phyloP scores from a whole-genome alignment of 2,329 filamentous ascomycete genomes.

The Clonostachys rhizophaga region DNA sequence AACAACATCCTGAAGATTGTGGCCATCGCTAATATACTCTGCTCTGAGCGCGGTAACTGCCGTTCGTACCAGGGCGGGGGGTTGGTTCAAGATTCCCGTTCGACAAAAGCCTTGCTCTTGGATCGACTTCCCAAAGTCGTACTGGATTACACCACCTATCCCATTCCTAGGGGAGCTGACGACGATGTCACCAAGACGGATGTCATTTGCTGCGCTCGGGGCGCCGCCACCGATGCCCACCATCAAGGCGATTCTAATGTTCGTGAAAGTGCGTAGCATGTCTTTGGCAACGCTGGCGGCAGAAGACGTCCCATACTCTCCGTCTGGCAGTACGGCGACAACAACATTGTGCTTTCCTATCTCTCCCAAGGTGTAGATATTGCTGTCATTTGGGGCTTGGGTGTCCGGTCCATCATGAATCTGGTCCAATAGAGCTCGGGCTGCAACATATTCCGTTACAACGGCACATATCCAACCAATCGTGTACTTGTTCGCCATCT shows the following conservation, averaged over 20 bases:
- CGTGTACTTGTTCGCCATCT: slow-evolving; percentile 8
- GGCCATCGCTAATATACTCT: slow-evolving; percentile 8
- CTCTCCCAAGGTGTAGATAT: slow-evolving; percentile 17
- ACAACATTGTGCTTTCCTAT: slow-evolving; percentile 23
- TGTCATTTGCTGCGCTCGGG: slow-evolving; percentile 7
- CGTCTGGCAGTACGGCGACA: slow-evolving; percentile 16
- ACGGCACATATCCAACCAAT: slow-evolving; percentile 19
- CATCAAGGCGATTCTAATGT: slow-evolving; percentile 10
- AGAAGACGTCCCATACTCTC: slow-evolving; percentile 16
- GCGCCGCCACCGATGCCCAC: slow-evolving; percentile 14
- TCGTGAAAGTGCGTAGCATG: slow-evolving; percentile 23
- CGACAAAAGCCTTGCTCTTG: slow-evolving; percentile 2
- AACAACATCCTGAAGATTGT: slow-evolving; percentile 7
- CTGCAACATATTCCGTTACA: slow-evolving; percentile 13
- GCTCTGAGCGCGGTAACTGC: slow-evolving; percentile 3
- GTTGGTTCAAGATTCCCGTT: slow-evolving; percentile 4
- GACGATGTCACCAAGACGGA: slow-evolving; percentile 16
- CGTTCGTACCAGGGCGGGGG: slow-evolving; percentile 2
- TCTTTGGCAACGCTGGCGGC: slow-evolving; percentile 21
- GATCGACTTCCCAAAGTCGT: slow-evolving; percentile 7
- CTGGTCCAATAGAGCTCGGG: slow-evolving; percentile 14
- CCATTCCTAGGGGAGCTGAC: slow-evolving; percentile 5
- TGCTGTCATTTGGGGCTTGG: slow-evolving; percentile 1
- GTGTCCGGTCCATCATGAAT: slow-evolving; percentile 7
- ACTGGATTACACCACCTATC: slow-evolving; percentile 3